phyloP scores from a whole-genome alignment of 1,284 basidiomycete genomes.

The Moesziomyces globuligerus region DNA sequence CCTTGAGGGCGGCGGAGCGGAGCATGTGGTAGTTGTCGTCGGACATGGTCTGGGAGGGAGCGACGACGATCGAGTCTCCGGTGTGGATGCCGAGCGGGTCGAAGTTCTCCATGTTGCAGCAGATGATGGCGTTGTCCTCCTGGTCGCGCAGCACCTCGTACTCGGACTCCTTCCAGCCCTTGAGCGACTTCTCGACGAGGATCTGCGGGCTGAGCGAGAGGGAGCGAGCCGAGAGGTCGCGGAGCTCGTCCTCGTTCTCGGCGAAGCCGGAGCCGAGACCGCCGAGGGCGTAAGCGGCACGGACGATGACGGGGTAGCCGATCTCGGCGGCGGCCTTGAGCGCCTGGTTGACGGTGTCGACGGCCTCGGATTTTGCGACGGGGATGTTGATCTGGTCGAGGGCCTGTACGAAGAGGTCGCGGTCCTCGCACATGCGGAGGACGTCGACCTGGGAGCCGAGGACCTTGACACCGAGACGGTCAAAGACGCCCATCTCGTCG shows the following conservation, averaged over 20 bases:
- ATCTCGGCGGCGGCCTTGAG: constrained; percentile 89
- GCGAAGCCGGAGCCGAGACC: constrained; percentile 99
- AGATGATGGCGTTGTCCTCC: constrained; percentile 86
- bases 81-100: constrained; percentile 99
- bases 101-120: constrained; percentile 98
- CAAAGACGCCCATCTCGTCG: constrained; percentile 96
- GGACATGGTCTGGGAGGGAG: constrained; percentile 95
- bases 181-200: constrained; percentile 96
- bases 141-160: constrained; percentile 99
- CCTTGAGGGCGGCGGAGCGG: constrained; percentile 95
- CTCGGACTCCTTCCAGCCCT: constrained; percentile 99
- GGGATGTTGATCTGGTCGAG: constrained; percentile 98
- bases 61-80: constrained; percentile 99
- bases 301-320: constrained; percentile 97
- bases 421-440: constrained; percentile 80
- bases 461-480: constrained; percentile 92
- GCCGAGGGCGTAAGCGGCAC: constrained; percentile 96
- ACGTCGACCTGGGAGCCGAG: constrained; percentile 93
- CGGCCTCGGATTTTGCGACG: constrained; percentile 94
- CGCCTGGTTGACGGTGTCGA: constrained; percentile 92
- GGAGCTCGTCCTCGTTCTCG: constrained; percentile 91
- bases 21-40: constrained; percentile 98
- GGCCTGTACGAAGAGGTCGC: constrained; percentile 95
- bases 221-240: constrained; percentile 90
- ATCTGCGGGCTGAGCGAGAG: constrained; percentile 93